These are phyloP conservation scores for Schizophyllum commune DNA, from an alignment of 1,284 basidiomycete genomes.

Conservation along the genomic window DNA sequence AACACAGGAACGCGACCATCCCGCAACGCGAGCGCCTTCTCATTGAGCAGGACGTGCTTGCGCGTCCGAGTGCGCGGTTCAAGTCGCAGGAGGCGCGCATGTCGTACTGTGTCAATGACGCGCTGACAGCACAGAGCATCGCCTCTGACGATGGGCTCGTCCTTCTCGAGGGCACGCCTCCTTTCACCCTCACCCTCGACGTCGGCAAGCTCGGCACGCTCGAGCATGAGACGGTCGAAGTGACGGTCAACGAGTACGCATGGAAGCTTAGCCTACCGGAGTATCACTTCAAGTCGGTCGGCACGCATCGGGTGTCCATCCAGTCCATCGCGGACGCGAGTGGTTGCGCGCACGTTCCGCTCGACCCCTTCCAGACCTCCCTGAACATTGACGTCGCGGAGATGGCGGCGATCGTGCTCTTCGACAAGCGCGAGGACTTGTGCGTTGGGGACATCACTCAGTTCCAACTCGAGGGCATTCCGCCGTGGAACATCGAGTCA, in stretches of 20 bases:
- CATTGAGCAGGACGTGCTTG: constrained; percentile 81
- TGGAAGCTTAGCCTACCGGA: constrained; percentile 75
- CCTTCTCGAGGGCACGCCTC: constrained; percentile 73
- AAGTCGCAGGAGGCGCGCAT: constrained; percentile 50
- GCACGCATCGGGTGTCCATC: constrained; percentile 75
- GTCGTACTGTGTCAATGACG: constrained; percentile 72
- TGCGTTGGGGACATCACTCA: constrained; percentile 90
- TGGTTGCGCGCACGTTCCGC: constrained; percentile 66
- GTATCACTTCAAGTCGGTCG: constrained; percentile 70
- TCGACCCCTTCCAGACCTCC: constrained; percentile 56
- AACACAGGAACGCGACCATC: constrained; percentile 52
- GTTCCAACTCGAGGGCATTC: constrained; percentile 89
- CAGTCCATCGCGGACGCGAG: constrained; percentile 72
- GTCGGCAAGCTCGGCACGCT: constrained; percentile 68
- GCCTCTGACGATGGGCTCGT: constrained; percentile 55
- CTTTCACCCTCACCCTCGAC: constrained; percentile 73
- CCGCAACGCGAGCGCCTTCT: constrained; percentile 55
- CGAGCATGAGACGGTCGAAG: constrained; percentile 47
- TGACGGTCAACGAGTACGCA: constrained; percentile 17
- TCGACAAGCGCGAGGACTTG: constrained; percentile 72
- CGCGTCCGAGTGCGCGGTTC: constrained; percentile 74
- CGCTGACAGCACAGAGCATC: constrained; percentile 45
- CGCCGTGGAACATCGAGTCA: constrained; percentile 92
- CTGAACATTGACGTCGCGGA: constrained; percentile 89
- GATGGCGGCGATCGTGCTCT: constrained; percentile 85